phyloP scores from a whole-genome alignment of 2,329 filamentous ascomycete species.

The Aspergillus fijiensis region DNA sequence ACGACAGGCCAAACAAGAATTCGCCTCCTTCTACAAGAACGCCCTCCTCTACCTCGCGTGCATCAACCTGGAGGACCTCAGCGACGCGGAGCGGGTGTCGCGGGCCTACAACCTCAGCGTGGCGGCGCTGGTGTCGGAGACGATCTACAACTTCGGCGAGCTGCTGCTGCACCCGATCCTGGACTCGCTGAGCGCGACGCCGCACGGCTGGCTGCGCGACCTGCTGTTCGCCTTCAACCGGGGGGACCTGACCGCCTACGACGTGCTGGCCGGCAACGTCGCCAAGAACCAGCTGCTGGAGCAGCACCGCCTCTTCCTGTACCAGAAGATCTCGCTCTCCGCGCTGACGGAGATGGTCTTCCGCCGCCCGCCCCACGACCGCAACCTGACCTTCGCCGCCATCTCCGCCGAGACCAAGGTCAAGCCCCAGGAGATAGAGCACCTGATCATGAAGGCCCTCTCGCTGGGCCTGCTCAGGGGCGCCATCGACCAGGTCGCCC shows the following conservation, averaged over 20 bases:
- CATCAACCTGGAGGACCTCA: conserved; percentile 76
- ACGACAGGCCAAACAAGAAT: conserved; percentile 73
- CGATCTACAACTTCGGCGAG: conserved; percentile 99
- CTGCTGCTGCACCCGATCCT: conserved; percentile 96
- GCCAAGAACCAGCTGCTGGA: conserved; percentile 75
- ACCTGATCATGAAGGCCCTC: conserved; percentile 98
- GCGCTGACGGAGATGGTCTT: conserved; percentile 96
- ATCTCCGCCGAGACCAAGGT: conserved; percentile 94
- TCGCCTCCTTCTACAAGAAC: conserved; percentile 95
- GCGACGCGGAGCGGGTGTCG: conserved; percentile 70
- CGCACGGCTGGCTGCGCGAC: conserved; percentile 84
- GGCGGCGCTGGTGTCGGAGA: conserved; percentile 86
- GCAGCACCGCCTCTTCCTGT: conserved; percentile 78
- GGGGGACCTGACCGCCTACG: conserved; percentile 85
- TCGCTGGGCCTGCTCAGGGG: conserved; percentile 86
- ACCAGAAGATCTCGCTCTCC: conserved; percentile 97
- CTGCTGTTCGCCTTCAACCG: conserved; percentile 98
- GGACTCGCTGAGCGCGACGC: conserved; percentile 72
- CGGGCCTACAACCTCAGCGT: conserved; percentile 92
- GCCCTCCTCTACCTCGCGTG: conserved; percentile 97
- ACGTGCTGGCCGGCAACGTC: conserved; percentile 77
- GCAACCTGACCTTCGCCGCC: conserved; percentile 85
- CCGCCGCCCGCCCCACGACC: conserved; percentile 90
- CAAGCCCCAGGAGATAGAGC: conserved; percentile 86
- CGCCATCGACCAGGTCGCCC: conserved; percentile 93